Conservation (phyloP, 305 asterid genomes). For the Stenogyne calaminthoides region DNA sequence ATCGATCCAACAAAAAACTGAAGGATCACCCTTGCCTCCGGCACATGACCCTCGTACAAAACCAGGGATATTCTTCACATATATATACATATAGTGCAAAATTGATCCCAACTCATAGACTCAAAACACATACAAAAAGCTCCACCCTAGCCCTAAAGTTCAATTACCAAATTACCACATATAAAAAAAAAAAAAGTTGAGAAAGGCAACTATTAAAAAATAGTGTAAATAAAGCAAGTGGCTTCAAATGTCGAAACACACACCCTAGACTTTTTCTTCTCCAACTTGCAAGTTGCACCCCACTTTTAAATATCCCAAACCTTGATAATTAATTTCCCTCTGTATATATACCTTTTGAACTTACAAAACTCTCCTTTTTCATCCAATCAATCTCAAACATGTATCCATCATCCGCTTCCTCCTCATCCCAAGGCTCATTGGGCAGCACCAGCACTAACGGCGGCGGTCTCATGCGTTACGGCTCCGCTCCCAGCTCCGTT, state of each 20-base stretch:
- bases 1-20: too few relatives aligned
- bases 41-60: too few relatives aligned
- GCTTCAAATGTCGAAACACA: slow-evolving; percentile 26
- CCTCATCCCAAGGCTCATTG: slow-evolving; percentile 66
- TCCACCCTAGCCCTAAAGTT: slow-evolving; percentile 15
- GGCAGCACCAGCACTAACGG: slow-evolving; percentile 23
- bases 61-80: too few relatives aligned
- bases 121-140: slow-evolving; percentile 8
- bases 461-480: slow-evolving; percentile 60
- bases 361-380: neutral
- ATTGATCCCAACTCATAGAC: neutral
- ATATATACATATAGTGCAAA: too few relatives aligned
- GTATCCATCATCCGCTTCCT: slow-evolving; percentile 72
- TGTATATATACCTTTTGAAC: too few relatives aligned
- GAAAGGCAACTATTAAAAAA: neutral
- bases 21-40: too few relatives aligned
- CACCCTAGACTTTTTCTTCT: slow-evolving; percentile 32
- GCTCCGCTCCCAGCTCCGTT: slow-evolving; percentile 73
- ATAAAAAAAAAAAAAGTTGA: slow-evolving; percentile 10
- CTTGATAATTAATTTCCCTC: neutral
- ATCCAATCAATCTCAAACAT: slow-evolving; percentile 24
- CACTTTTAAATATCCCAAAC: slow-evolving; percentile 34
- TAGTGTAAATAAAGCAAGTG: slow-evolving; percentile 26
- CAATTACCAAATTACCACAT: neutral
- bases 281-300: slow-evolving; percentile 36